A percentile compares a stretch with the other conserved stretches of the same genome.
phyloP scores from a whole-genome alignment of 768 basidiomycete species.

The Pleurotus tuber-regium region DNA sequence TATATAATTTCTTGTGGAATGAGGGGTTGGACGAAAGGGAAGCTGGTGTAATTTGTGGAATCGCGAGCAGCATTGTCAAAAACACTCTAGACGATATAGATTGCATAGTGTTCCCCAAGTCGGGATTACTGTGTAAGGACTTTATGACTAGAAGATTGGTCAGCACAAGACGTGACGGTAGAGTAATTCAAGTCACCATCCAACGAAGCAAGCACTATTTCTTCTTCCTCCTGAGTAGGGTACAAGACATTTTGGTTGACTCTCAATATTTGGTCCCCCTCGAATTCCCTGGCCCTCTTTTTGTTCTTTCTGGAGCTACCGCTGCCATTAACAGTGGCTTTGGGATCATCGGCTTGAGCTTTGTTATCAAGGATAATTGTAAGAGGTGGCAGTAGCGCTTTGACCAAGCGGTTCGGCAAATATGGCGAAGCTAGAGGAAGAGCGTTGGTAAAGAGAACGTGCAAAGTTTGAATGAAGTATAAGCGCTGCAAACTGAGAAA shows the following conservation, averaged over 20 bases:
- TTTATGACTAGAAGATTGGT: slow-evolving; percentile 41
- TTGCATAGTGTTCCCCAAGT: slow-evolving; percentile 49
- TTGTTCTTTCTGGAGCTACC: slow-evolving; percentile 48
- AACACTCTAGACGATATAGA: slow-evolving; percentile 60
- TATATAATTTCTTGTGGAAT: slow-evolving; percentile 44
- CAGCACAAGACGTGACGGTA: not conserved
- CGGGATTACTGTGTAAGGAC: slow-evolving; percentile 44
- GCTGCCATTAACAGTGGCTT: slow-evolving; percentile 24
- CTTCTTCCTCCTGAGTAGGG: slow-evolving; percentile 46
- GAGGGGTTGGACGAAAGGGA: slow-evolving; percentile 50
- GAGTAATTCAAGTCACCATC: slow-evolving; percentile 44
- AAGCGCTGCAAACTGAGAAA: slow-evolving; percentile 33
- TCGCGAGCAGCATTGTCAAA: slow-evolving; percentile 52
- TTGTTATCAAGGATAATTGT: slow-evolving; percentile 44
- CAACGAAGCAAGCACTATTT: slow-evolving; percentile 50
- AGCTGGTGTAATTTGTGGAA: slow-evolving; percentile 55
- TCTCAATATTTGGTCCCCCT: slow-evolving; percentile 74
- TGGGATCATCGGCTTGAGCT: slow-evolving; percentile 25
- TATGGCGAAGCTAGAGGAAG: slow-evolving; percentile 47
- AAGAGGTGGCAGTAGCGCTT: slow-evolving; percentile 48
- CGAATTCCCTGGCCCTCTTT: slow-evolving; percentile 67
- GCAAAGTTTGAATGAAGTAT: slow-evolving; percentile 43
- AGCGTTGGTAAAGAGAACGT: slow-evolving; percentile 39
- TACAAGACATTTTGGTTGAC: slow-evolving; percentile 44
- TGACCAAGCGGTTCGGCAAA: slow-evolving; percentile 51